These are phyloP conservation scores for Aspergillus kassunensis DNA, from an alignment of 495 filamentous ascomycete species.

Conservation along the genomic window DNA sequence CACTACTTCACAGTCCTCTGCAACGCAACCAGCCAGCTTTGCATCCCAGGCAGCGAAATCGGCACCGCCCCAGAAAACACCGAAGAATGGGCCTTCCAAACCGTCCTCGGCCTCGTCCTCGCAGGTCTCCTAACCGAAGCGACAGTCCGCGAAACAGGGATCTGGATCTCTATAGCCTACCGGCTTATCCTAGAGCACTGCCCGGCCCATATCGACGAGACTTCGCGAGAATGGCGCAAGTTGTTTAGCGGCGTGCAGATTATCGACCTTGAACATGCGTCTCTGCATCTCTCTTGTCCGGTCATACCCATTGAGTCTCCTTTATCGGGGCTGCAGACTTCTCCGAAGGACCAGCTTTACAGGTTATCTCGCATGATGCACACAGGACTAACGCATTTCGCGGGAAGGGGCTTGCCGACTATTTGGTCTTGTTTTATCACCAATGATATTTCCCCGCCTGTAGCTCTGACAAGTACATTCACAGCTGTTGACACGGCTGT, in stretches of 20 bases:
- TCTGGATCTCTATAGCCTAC: slow-evolving; percentile 6
- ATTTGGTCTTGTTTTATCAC: slow-evolving; percentile 4
- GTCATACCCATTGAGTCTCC: slow-evolving; percentile 1
- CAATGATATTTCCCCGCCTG: background rate
- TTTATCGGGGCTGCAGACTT: background rate
- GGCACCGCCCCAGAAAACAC: background rate
- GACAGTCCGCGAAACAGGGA: slow-evolving; percentile 1
- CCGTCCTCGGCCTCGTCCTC: background rate
- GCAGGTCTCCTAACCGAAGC: slow-evolving; percentile 3
- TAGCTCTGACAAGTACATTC: background rate
- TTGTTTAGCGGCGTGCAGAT: slow-evolving; percentile 5
- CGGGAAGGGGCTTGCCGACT: background rate
- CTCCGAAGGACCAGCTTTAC: slow-evolving; percentile 1
- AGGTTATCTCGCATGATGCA: slow-evolving; percentile 6
- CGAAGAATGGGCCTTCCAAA: slow-evolving; percentile 4
- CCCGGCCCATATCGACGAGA: background rate
- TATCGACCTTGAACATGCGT: slow-evolving; percentile 4
- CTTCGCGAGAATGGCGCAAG: slow-evolving; percentile 3
- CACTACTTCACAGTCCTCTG: background rate
- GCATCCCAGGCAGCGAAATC: slow-evolving; percentile 2
- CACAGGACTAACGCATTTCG: slow-evolving; percentile 3
- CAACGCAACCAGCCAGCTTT: background rate
- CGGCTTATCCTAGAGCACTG: slow-evolving; percentile 5
- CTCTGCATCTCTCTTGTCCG: slow-evolving; percentile 2
- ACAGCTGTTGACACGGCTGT: slow-evolving; percentile 2